Conservation (phyloP, 257 asterid species). For the Eucommia ulmoides region DNA sequence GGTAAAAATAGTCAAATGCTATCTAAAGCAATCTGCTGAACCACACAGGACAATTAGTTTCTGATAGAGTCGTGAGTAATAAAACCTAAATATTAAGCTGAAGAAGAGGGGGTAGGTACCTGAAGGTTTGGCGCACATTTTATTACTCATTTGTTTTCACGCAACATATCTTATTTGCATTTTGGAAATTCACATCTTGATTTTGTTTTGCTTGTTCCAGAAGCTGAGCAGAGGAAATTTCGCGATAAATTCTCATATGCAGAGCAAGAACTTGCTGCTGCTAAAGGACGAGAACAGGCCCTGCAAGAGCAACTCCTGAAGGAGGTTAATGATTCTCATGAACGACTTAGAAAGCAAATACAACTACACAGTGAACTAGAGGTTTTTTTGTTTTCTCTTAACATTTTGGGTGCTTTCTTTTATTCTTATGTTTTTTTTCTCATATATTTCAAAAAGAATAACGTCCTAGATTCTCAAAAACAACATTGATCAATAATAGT, state of each 20-base stretch:
- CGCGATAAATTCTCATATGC: slow-evolving; percentile 50
- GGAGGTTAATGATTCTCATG: slow-evolving; percentile 70
- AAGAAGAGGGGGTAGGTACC: no score
- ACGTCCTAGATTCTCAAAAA: no score
- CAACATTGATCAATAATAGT: no score
- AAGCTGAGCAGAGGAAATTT: slow-evolving; percentile 63
- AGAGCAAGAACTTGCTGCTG: slow-evolving; percentile 96
- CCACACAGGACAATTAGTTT: no score
- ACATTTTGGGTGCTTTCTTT: neutral
- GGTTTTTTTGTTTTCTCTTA: slow-evolving; percentile 30
- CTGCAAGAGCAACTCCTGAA: slow-evolving; percentile 67
- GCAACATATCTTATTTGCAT: no score
- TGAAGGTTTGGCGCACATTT: no score
- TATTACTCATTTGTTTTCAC: no score
- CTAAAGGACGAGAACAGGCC: slow-evolving; percentile 66
- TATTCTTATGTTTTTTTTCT: neutral
- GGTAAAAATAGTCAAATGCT: no score
- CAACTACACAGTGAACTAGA: slow-evolving; percentile 72
- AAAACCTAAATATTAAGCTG: no score
- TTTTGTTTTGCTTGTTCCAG: slow-evolving; percentile 49
- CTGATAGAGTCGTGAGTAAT: no score
- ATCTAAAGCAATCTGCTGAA: no score
- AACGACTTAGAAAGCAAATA: slow-evolving; percentile 62
- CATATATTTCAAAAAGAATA: slow-evolving; percentile 1
- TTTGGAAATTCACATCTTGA: no score